These are phyloP conservation scores for Alectoria sarmentosa DNA, from an alignment of 495 filamentous ascomycete genomes.

Conservation along the genomic window DNA sequence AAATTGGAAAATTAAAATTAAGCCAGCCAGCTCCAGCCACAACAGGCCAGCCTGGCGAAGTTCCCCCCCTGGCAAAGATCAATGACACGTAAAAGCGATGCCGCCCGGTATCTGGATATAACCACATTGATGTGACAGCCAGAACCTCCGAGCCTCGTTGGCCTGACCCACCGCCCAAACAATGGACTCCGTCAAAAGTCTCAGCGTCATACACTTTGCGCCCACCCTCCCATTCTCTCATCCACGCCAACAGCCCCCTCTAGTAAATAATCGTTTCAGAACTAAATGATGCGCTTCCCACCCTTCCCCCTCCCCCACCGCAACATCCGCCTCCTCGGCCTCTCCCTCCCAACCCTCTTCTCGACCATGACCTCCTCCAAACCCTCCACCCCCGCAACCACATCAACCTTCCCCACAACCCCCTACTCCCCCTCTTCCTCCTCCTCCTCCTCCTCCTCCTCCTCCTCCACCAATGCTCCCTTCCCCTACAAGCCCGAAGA, in stretches of 20 bases:
- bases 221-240: not conserved
- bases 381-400: not conserved
- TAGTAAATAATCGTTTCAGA: not conserved
- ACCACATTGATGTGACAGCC: not conserved
- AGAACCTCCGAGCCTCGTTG: not conserved
- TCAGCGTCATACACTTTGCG: constrained; percentile 17
- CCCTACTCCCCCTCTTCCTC: constrained; percentile 15
- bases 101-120: not conserved
- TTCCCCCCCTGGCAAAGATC: too few relatives aligned
- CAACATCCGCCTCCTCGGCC: constrained; percentile 12
- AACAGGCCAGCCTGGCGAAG: too few relatives aligned
- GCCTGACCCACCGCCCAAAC: not conserved
- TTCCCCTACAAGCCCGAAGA: constrained; percentile 33
- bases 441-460: constrained; percentile 22
- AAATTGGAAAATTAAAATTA: too few relatives aligned
- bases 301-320: constrained; percentile 4
- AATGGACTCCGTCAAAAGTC: constrained; percentile 5
- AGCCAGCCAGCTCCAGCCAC: too few relatives aligned
- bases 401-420: not conserved
- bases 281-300: constrained; percentile 6
- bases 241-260: not conserved
- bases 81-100: not conserved
- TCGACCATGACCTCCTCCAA: constrained; percentile 20
- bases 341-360: constrained; percentile 23
- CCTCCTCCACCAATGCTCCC: constrained; percentile 22